Evolutionary conservation across 768 basidiomycete genomes (phyloP).

Genomic region (Boletellus ananiceps): DNA sequence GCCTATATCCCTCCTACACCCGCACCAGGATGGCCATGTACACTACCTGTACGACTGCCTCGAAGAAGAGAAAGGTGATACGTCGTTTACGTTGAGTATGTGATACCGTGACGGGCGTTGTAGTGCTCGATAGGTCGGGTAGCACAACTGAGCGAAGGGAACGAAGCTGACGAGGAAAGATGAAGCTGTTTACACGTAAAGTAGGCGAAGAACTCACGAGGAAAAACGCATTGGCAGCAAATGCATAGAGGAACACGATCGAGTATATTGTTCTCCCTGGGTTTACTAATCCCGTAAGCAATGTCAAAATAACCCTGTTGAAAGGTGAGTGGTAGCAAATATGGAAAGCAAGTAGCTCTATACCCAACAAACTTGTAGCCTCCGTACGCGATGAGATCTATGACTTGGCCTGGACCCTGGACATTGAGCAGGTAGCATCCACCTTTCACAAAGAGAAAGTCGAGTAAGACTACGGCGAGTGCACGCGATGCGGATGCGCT

Average conservation of each 20-base stretch:
- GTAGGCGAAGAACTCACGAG: slow-evolving; percentile 50
- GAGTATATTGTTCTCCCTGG: slow-evolving; percentile 60
- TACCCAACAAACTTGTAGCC: slow-evolving; percentile 99
- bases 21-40: slow-evolving; percentile 85
- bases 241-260: slow-evolving; percentile 76
- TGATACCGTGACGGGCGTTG: slow-evolving; percentile 54
- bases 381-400: slow-evolving; percentile 86
- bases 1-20: slow-evolving; percentile 30
- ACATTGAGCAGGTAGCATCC: slow-evolving; percentile 95
- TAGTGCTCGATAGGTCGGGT: slow-evolving; percentile 58
- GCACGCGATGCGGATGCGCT: slow-evolving; percentile 84
- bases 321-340: not conserved
- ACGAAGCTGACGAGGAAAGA: slow-evolving; percentile 61
- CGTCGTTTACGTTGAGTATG: slow-evolving; percentile 78
- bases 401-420: slow-evolving; percentile 60
- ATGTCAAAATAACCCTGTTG: slow-evolving; percentile 75
- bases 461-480: slow-evolving; percentile 77
- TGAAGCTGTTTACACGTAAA: not conserved
- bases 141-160: slow-evolving; percentile 89
- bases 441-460: slow-evolving; percentile 84
- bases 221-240: slow-evolving; percentile 91
- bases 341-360: slow-evolving; percentile 14
- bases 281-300: slow-evolving; percentile 67
- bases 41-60: slow-evolving; percentile 75
- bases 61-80: slow-evolving; percentile 84